These are phyloP conservation scores for Tardiomyces depauwii DNA, from an alignment of 1,139 yeast genomes.

Conservation along the genomic window DNA sequence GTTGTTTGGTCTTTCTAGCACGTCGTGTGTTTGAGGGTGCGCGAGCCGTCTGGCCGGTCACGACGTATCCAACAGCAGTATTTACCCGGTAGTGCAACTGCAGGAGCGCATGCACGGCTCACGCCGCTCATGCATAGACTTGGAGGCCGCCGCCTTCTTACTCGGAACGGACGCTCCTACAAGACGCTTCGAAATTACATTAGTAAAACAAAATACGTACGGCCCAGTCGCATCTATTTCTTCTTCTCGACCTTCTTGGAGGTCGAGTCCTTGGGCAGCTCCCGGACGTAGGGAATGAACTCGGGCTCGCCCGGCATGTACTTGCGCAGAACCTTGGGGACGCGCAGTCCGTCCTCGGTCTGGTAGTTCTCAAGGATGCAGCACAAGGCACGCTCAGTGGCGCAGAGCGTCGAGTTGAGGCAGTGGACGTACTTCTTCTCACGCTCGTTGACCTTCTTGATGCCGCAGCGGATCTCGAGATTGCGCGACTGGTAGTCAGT, in stretches of 20 bases:
- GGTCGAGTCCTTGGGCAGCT: conserved; percentile 88
- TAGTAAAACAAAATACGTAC: too few species aligned
- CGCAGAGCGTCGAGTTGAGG: conserved; percentile 92
- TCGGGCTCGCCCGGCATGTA: conserved; percentile 98
- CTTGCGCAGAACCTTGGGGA: conserved; percentile 91
- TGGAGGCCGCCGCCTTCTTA: too few species aligned
- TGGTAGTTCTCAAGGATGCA: conserved; percentile 96
- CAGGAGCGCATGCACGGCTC: too few species aligned
- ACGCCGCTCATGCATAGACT: too few species aligned
- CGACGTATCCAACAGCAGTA: too few species aligned
- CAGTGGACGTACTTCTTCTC: conserved; percentile 98
- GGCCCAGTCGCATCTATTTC: conserved; percentile 11
- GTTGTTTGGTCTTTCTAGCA: too few species aligned
- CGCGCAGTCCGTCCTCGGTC: conserved; percentile 84
- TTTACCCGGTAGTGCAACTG: too few species aligned
- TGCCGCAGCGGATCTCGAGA: conserved; percentile 97
- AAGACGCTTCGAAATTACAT: too few species aligned
- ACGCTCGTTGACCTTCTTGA: conserved; percentile 87
- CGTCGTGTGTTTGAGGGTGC: too few species aligned
- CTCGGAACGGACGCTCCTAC: too few species aligned
- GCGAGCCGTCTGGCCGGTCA: too few species aligned
- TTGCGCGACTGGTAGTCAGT: conserved; percentile 98
- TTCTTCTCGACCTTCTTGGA: conserved; percentile 53
- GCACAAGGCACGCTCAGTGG: conserved; percentile 96
- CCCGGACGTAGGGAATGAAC: conserved; percentile 81